Conservation (phyloP, 805 yeast genomes). For the Kodamaea hsintzibuensis region DNA sequence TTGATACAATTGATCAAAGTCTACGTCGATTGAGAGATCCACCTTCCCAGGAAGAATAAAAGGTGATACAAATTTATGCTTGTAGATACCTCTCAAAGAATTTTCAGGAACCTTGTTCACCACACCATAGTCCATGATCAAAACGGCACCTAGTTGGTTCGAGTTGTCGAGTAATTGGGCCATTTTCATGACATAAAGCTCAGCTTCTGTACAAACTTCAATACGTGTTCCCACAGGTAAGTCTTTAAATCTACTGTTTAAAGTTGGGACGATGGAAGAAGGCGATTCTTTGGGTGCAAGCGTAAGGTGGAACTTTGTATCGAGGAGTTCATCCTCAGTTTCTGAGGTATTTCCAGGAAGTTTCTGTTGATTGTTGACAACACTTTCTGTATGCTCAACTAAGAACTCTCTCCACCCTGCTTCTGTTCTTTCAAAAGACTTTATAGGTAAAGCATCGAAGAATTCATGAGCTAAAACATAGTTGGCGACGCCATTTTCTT, state of each 20-base stretch:
- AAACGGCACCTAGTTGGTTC: conserved; percentile 56
- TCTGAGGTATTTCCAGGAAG: conserved; percentile 15
- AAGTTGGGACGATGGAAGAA: conserved; percentile 55
- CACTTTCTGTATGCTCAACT: conserved; percentile 55
- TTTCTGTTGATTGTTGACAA: conserved; percentile 33
- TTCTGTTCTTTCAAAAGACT: conserved; percentile 59
- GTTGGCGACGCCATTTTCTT: conserved; percentile 41
- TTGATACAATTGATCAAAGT: conserved; percentile 59
- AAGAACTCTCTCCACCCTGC: conserved; percentile 79
- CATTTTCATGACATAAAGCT: conserved; percentile 56
- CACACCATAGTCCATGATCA: conserved; percentile 80
- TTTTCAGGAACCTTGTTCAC: conserved; percentile 62
- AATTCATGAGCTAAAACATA: conserved; percentile 82
- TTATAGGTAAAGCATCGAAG: conserved; percentile 82
- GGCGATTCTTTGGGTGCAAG: conserved; percentile 62
- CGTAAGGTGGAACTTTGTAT: conserved; percentile 54
- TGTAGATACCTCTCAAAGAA: conserved; percentile 69
- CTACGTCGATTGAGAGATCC: conserved; percentile 83
- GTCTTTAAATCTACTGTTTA: conserved; percentile 50
- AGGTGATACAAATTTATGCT: conserved; percentile 75
- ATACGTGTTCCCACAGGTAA: conserved; percentile 58
- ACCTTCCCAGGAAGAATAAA: conserved; percentile 75
- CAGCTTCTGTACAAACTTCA: conserved; percentile 76
- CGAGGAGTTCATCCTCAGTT: conserved; percentile 14
- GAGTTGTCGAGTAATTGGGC: conserved; percentile 44